Evolutionary conservation across 768 basidiomycete species (phyloP).

Genomic region (Exidia glandulosa): DNA sequence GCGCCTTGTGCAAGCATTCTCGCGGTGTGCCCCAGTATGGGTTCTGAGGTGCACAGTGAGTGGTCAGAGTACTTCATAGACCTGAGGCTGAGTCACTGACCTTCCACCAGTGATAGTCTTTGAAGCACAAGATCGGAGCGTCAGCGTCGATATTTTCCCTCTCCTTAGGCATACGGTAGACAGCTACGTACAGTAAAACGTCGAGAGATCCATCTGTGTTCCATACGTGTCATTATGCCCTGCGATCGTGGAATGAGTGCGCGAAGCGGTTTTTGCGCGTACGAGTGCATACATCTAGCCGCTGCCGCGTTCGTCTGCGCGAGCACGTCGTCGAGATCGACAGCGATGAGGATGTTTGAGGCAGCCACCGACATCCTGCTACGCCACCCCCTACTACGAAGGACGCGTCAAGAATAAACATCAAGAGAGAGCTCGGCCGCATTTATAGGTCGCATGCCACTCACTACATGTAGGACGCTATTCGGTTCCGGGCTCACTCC

Average conservation of each 20-base stretch:
- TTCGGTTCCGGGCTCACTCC: neutral
- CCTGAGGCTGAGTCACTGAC: slow-evolving; percentile 19
- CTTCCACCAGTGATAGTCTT: slow-evolving; percentile 73
- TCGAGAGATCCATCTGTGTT: slow-evolving; percentile 41
- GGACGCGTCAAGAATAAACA: neutral
- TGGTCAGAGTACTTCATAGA: neutral
- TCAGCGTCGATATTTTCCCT: too few species aligned
- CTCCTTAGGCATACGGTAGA: neutral
- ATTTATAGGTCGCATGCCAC: neutral
- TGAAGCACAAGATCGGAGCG: neutral
- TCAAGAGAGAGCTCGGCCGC: neutral
- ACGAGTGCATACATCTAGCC: slow-evolving; percentile 38
- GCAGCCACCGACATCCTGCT: neutral
- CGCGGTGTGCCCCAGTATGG: slow-evolving; percentile 49
- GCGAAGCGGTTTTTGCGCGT: neutral
- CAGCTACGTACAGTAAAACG: slow-evolving; percentile 46
- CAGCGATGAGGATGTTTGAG: slow-evolving; percentile 31
- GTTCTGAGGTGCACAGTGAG: slow-evolving; percentile 23
- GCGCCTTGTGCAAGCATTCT: slow-evolving; percentile 50
- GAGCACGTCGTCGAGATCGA: slow-evolving; percentile 62
- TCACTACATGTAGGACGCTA: neutral
- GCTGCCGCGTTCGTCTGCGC: slow-evolving; percentile 48
- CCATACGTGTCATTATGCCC: slow-evolving; percentile 59
- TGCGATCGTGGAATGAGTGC: slow-evolving; percentile 14
- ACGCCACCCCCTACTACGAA: neutral